These are phyloP conservation scores for Ramichloridium luteum DNA, from an alignment of 2,329 filamentous ascomycete species.

Conservation along the genomic window DNA sequence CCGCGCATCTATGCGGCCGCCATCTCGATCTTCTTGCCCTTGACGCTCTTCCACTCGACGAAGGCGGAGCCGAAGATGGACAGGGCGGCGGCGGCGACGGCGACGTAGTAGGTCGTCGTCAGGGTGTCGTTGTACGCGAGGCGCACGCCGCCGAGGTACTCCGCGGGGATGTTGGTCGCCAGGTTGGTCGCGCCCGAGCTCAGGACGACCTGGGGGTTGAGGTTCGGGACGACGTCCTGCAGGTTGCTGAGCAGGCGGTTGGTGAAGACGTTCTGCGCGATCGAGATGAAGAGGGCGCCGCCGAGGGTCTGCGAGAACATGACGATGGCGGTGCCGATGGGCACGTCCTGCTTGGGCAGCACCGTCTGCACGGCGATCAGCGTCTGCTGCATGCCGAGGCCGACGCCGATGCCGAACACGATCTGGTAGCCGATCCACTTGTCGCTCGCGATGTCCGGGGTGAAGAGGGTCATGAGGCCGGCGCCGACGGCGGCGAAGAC, in stretches of 20 bases:
- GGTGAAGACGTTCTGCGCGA: constrained; percentile 39
- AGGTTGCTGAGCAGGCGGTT: constrained; percentile 35
- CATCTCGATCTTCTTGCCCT: constrained; percentile 35
- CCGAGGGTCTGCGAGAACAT: constrained; percentile 38
- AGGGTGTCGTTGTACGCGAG: constrained; percentile 53
- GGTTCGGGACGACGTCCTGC: constrained; percentile 27
- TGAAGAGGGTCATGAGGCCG: constrained; percentile 34
- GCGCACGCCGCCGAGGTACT: constrained; percentile 43
- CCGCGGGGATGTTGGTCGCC: constrained; percentile 36
- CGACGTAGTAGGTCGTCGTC: constrained; percentile 48
- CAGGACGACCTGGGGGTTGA: constrained; percentile 33
- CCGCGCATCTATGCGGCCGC: constrained; percentile 20
- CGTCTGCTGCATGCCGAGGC: constrained; percentile 37
- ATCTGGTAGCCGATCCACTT: constrained; percentile 30
- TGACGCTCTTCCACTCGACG: constrained; percentile 57
- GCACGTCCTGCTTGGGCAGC: constrained; percentile 31
- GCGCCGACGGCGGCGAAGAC: constrained; percentile 35
- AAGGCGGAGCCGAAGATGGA: constrained; percentile 42
- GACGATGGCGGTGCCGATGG: constrained; percentile 37
- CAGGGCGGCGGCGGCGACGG: constrained; percentile 41
- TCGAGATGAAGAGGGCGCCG: constrained; percentile 37
- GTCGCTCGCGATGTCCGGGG: constrained; percentile 25
- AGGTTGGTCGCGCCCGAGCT: constrained; percentile 47
- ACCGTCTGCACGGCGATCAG: constrained; percentile 35
- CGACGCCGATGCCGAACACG: constrained; percentile 30